phyloP scores from a whole-genome alignment of 352 stramenopile genomes.

The Phytophthora litchii region DNA sequence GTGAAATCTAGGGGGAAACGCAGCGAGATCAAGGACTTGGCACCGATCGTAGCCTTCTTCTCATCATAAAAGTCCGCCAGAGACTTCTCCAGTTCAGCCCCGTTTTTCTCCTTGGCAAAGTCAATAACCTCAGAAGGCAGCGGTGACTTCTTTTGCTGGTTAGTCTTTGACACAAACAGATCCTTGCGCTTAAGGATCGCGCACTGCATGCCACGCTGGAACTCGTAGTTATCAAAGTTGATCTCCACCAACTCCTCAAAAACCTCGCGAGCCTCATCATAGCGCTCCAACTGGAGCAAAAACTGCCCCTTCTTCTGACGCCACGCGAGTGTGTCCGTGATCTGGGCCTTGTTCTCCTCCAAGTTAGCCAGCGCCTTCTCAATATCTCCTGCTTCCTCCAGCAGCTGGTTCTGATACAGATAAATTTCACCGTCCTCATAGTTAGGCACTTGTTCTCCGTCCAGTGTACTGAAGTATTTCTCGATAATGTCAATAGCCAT shows the following conservation, averaged over 20 bases:
- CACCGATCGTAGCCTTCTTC: conserved; percentile 54
- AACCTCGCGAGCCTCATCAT: conserved; percentile 64
- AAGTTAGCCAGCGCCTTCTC: conserved; percentile 87
- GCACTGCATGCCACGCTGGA: conserved; percentile 87
- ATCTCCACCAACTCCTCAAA: conserved; percentile 82
- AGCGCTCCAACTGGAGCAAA: conserved; percentile 65
- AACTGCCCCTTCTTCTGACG: conserved; percentile 81
- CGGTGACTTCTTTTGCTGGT: conserved; percentile 35
- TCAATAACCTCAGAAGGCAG: conserved; percentile 59
- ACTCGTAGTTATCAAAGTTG: conserved; percentile 93
- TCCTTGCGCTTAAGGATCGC: conserved; percentile 66
- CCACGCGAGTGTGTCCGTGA: conserved; percentile 79
- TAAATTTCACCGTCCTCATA: conserved; percentile 98
- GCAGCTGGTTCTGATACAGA: conserved; percentile 95
- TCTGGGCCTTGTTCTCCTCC: conserved; percentile 72
- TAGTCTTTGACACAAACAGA: conserved; percentile 46
- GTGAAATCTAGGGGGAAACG: conserved; percentile 94
- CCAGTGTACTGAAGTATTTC: conserved; percentile 93
- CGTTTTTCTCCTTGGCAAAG: conserved; percentile 51
- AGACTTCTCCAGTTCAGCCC: conserved; percentile 43
- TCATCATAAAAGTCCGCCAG: conserved; percentile 63
- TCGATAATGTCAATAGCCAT: conserved; percentile 96
- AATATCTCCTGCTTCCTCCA: conserved; percentile 91
- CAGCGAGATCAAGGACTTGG: conserved; percentile 79
- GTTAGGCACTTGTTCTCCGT: conserved; percentile 49